Evolutionary conservation across 306 rosid genomes (phyloP), one percentile per base, ranked within the genome.

Genomic region (Vigna mungo): DNA sequence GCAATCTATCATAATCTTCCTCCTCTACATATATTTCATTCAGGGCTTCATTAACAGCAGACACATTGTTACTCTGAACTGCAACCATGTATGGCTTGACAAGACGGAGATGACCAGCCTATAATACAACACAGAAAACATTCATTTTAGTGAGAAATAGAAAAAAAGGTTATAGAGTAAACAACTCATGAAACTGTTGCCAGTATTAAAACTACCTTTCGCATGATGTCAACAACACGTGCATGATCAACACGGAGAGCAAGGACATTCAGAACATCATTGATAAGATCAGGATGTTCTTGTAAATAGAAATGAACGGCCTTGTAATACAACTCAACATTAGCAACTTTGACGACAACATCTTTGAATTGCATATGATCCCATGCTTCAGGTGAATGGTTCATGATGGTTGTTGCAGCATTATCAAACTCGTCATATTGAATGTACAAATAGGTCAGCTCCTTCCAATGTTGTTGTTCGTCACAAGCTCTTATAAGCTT

Each of bases 41-140:
- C 89, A 96, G 85, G 61, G 99, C 99, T 74, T 96, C 99, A 78
- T 96, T 96, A 77, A 96, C 98, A 86, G 99, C 98, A 74, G 97
- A 86, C 74, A 92, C 99, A 11, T 96, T 96, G 90, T 87, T 96
- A 82, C 99, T 96, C 86, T 96, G 99, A 81, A 96, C 99, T 7
- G 99, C 99, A 82, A 96, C 89, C 99, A 96, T 96, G 90, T 92
- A 96, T 76, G 99, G 99, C 89, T 96, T 96, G 86, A 96, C 98
- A 43, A 96, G 97, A 70, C 88, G 91, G 80, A 96, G 90, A 81
- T 96, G 95, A 80, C 98, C 97, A 81, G 99, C 99, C 99, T 96
- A 39, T 72, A 13, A 59, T 4, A 46, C 66, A 67, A 64, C 21
- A 79, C 34, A 51, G 10, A 58, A 71, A 78, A 68, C 20, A 60